phyloP scores from a whole-genome alignment of 805 yeast species.

The Saccharomycopsis schoenii region DNA sequence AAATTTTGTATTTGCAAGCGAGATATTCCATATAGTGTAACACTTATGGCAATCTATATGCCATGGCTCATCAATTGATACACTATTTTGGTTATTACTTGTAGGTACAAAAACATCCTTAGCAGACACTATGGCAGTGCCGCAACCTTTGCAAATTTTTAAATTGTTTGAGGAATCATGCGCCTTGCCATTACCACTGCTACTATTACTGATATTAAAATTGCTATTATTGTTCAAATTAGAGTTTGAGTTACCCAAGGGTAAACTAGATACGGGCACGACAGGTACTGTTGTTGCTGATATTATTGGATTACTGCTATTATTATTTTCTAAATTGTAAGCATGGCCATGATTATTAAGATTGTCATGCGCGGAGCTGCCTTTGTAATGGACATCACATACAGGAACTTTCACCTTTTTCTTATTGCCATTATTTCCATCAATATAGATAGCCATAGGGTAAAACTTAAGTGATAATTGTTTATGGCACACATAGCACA shows the following conservation, averaged over 20 bases:
- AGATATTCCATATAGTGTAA: constrained; percentile 84
- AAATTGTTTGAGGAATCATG: constrained; percentile 85
- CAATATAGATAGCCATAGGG: constrained; percentile 44
- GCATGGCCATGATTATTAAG: background rate
- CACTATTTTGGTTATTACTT: constrained; percentile 59
- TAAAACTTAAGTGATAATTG: constrained; percentile 83
- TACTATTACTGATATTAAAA: constrained; percentile 72
- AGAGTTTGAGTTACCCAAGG: constrained; percentile 84
- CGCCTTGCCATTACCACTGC: constrained; percentile 86
- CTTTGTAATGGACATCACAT: constrained; percentile 87
- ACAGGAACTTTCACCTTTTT: constrained; percentile 43
- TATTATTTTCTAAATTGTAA: background rate
- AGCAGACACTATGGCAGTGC: constrained; percentile 51
- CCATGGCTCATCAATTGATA: constrained; percentile 94
- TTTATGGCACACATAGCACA: constrained; percentile 74
- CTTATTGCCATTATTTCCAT: constrained; percentile 20
- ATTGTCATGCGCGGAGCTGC: constrained; percentile 43
- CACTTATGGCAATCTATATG: constrained; percentile 99
- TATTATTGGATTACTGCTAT: background rate
- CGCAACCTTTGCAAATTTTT: constrained; percentile 87
- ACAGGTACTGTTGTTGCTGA: constrained; percentile 88
- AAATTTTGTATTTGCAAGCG: constrained; percentile 48
- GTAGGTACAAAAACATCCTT: background rate
- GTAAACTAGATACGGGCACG: constrained; percentile 83
- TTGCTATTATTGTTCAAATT: constrained; percentile 95